phyloP scores from a whole-genome alignment of 2,329 filamentous ascomycete species.

The Aschersonia sp. region DNA sequence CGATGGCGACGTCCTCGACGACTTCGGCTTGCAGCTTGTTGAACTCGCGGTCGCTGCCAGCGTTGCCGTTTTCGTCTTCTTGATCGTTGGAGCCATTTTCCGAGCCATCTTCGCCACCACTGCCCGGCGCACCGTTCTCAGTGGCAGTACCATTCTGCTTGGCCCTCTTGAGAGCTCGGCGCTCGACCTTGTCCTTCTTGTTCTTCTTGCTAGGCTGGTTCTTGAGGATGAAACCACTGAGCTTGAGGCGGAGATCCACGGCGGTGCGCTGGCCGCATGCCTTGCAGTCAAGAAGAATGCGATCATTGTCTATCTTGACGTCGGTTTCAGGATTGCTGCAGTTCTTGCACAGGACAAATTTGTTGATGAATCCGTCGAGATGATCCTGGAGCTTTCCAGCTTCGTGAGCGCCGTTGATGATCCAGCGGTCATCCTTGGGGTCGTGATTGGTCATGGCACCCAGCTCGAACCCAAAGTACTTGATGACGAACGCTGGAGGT shows the following conservation, averaged over 20 bases:
- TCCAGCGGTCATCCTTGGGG: conserved; percentile 96
- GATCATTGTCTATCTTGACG: conserved; percentile 84
- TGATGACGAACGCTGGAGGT: conserved; percentile 91
- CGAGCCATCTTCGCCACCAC: conserved; percentile 40
- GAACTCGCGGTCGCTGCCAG: conserved; percentile 82
- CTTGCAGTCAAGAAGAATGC: conserved; percentile 93
- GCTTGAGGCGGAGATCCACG: conserved; percentile 86
- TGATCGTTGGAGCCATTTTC: conserved; percentile 35
- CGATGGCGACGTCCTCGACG: conserved; percentile 33
- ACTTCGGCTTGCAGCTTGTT: conserved; percentile 58
- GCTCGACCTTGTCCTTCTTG: conserved; percentile 91
- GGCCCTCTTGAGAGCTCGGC: conserved; percentile 82
- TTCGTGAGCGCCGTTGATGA: conserved; percentile 98
- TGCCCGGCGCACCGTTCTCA: conserved; percentile 40
- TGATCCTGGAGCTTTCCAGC: conserved; percentile 92
- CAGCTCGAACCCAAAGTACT: conserved; percentile 98
- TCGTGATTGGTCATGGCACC: conserved; percentile 98
- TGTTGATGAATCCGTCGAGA: conserved; percentile 94
- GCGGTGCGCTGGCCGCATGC: conserved; percentile 88
- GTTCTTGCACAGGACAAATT: conserved; percentile 98
- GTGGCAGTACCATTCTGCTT: conserved; percentile 55
- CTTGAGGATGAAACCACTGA: conserved; percentile 95
- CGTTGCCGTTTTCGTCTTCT: conserved; percentile 41
- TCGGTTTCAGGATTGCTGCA: conserved; percentile 99
- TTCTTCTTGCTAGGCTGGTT: conserved; percentile 73